Percentiles rank a stretch among this genome's conserved stretches.
phyloP scores from a whole-genome alignment of 2,329 filamentous ascomycete genomes.

The Simplicillium aogashimaense region DNA sequence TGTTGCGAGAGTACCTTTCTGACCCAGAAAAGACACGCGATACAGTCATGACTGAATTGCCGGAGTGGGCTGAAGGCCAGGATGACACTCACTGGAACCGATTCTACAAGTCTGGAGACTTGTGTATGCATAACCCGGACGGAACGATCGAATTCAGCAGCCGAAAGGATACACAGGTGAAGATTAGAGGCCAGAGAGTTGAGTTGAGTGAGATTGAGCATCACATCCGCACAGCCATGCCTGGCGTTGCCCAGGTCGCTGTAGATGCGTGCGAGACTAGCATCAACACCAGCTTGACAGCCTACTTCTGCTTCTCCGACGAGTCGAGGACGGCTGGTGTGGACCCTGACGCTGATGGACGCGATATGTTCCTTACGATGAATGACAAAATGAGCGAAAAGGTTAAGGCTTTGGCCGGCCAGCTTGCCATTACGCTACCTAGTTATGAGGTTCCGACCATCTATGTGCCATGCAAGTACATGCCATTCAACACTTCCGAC shows the following conservation, averaged over 20 bases:
- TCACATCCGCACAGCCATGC: neutral
- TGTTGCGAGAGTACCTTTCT: constrained; percentile 6
- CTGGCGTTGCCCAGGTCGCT: neutral
- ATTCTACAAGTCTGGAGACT: constrained; percentile 5
- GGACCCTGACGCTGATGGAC: no score
- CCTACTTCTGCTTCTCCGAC: neutral
- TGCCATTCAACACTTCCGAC: constrained; percentile 1
- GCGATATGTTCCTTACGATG: no score
- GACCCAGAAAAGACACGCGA: constrained; percentile 3
- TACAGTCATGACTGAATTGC: neutral
- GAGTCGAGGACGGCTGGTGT: neutral
- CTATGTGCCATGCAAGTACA: neutral
- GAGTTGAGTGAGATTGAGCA: constrained; percentile 8
- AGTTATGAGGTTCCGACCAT: neutral
- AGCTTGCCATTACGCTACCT: neutral
- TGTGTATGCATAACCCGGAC: neutral
- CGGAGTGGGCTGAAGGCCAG: neutral
- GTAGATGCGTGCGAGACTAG: neutral
- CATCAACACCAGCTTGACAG: neutral
- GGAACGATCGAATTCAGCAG: constrained; percentile 3
- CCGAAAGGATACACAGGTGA: constrained; percentile 3
- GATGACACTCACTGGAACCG: neutral
- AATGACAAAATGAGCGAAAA: no score
- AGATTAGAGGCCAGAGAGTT: constrained; percentile 3
- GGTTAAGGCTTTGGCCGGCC: no score